Percentiles rank a stretch among this genome's conserved stretches.
These are phyloP conservation scores for Corynascus novoguineensis DNA, from an alignment of 495 filamentous ascomycete genomes.

Conservation along the genomic window DNA sequence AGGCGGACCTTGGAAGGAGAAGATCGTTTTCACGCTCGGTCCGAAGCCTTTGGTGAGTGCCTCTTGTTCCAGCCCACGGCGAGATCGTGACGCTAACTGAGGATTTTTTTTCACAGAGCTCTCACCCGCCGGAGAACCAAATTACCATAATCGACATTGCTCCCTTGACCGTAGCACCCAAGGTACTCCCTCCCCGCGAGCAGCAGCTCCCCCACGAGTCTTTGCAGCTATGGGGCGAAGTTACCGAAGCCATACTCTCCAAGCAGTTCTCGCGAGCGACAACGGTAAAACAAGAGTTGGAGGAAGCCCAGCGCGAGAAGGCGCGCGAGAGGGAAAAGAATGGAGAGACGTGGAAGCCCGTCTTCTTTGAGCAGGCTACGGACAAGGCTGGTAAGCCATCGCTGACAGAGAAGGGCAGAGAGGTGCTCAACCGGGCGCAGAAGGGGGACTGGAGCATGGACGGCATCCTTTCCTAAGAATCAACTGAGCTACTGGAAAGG, in stretches of 20 bases:
- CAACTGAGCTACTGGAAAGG: not conserved
- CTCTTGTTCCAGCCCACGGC: not conserved
- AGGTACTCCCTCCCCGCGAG: slow-evolving; percentile 68
- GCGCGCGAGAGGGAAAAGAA: slow-evolving; percentile 68
- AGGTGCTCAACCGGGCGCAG: slow-evolving; percentile 64
- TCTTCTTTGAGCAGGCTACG: slow-evolving; percentile 76
- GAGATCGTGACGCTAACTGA: slow-evolving; percentile 3
- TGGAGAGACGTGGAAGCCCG: slow-evolving; percentile 69
- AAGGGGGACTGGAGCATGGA: slow-evolving; percentile 51
- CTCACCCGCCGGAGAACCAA: slow-evolving; percentile 53
- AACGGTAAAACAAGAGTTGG: slow-evolving; percentile 79
- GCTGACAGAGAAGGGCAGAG: slow-evolving; percentile 69
- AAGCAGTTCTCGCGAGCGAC: slow-evolving; percentile 85
- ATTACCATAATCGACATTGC: slow-evolving; percentile 75
- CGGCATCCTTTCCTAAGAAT: slow-evolving; percentile 28
- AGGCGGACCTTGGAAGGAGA: slow-evolving; percentile 73
- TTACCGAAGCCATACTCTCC: slow-evolving; percentile 78
- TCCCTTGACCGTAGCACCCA: slow-evolving; percentile 69
- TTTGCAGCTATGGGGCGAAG: slow-evolving; percentile 76
- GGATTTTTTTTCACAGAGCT: slow-evolving; percentile 29
- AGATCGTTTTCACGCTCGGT: slow-evolving; percentile 48
- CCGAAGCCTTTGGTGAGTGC: slow-evolving; percentile 47
- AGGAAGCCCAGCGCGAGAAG: slow-evolving; percentile 81
- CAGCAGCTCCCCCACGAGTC: slow-evolving; percentile 85
- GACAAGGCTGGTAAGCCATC: slow-evolving; percentile 72